Evolutionary conservation across 345 rosid genomes (phyloP), one percentile per base, ranked within the genome.

Genomic region (Salix suchowensis): DNA sequence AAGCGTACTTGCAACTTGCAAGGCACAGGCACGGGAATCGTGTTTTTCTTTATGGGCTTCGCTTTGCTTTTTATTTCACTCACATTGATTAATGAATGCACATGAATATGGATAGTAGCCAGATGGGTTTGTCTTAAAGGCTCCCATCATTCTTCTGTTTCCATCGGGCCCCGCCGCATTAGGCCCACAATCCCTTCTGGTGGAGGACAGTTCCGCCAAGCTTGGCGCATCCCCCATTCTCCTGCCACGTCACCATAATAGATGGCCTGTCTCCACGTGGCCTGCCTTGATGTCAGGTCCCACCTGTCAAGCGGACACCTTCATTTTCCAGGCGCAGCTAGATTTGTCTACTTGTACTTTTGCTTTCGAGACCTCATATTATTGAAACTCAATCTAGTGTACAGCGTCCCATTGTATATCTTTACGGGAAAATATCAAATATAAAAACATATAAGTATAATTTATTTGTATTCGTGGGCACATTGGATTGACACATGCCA

Each of bases 21-120:
- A 84, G 84, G 68, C 89, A 34, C 1, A 34, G 37, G 37, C 89
- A 84, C 88, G 80, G 81, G 93, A 88, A 86, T 86, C 89, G 74
- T 79, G 88, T 87, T 80, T 81, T 82, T 73, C 77, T 60, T 82
- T 75, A n/a, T 34, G 78, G 66, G 75, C 64, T 76, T 79, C 5
- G 74, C 77, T 80, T 85, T 82, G 79, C 84, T 76, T 86, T 87
- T 82, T 52, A 74, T 81, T 72, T 83, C 87, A 74, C 81, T 79
- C 88, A 44, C 74, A 67, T 67, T 77, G 78, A 78, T 84, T 77
- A 85, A 83, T 81, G 89, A 79, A 83, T 74, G 85, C 92, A 87
- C 89, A 83, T 89, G 90, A 82, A 79, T 72, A 39, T 79, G 84
- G 88, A 77, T 82, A 69, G 77, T 18, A 21, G 80, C 84, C 86